A percentile compares a stretch with the other conserved stretches of the same genome.
These are phyloP conservation scores for Tolypocladium sp. DNA, from an alignment of 2,329 filamentous ascomycete species.

Conservation along the genomic window DNA sequence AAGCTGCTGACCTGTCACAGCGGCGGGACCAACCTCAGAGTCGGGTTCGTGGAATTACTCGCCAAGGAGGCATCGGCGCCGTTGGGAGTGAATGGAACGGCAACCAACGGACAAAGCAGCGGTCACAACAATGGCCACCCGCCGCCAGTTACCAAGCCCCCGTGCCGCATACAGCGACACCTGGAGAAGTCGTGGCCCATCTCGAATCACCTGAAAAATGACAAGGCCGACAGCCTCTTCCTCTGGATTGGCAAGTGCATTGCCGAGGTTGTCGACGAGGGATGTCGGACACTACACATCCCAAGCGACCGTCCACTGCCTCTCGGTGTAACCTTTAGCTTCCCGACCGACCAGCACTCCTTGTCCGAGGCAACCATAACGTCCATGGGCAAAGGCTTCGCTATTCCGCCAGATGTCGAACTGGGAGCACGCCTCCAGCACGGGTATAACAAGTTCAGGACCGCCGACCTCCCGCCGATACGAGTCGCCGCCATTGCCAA, in stretches of 20 bases:
- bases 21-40: conserved; percentile 60
- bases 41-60: conserved; percentile 57
- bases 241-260: conserved; percentile 75
- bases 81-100: conserved; percentile 2
- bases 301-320: conserved; percentile 38
- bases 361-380: conserved; percentile 55
- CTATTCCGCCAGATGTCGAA: conserved; percentile 50
- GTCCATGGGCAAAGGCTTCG: conserved; percentile 64
- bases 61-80: conserved; percentile 16
- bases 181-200: conserved; percentile 69
- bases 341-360: conserved; percentile 57
- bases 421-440: conserved; percentile 48
- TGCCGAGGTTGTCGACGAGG: conserved; percentile 59
- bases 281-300: conserved; percentile 33
- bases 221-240: conserved; percentile 68
- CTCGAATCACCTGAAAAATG: conserved; percentile 60
- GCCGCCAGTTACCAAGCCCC: conserved; percentile 2
- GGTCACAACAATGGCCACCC: background rate
- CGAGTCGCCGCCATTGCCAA: conserved; percentile 71
- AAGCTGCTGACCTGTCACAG: conserved; percentile 23
- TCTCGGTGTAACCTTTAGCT: conserved; percentile 62
- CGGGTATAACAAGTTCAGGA: conserved; percentile 47
- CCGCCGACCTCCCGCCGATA: conserved; percentile 49
- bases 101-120: conserved; percentile 2
- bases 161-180: conserved; percentile 42